Evolutionary conservation across 1,139 yeast species (phyloP), one percentile per base, ranked within the genome.

Genomic region (Tardiomyces blankii): DNA sequence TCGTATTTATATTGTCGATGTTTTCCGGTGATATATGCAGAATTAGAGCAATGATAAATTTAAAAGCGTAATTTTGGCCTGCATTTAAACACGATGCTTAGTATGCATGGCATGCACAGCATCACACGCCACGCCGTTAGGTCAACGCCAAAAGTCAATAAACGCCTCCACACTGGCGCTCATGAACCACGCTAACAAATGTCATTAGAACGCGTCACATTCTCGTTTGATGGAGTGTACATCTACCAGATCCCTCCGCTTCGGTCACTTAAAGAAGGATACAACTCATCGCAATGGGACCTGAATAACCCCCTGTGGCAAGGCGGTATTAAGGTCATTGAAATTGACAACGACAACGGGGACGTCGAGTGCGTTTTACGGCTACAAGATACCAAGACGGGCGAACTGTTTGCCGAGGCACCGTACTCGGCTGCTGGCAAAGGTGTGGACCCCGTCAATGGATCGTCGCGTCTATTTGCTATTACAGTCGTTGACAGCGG

Each of bases 211-310:
- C 32, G 32, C 32, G n/a, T 28, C 25, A 21, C 25, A 7, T 21
- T 21, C 7, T 21, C 25, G 25, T 21, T 21, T 7, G 25, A 21
- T 7, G 25, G 25, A 21, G 56, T 52, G 9, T 48, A 45, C 39
- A 51, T 64, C 18, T 62, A 59, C 46, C 57, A 52, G 45, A 61
- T 65, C 30, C 71, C 72, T 5, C 70, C 71, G 7, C 51, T 62
- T 25, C 52, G 48, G 44, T 46, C 57, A 14, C 25, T 45, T 12
- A 50, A 50, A 13, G 40, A 50, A 25, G 62, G 63, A n/a, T 56
- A 58, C 42, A 54, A 54, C 44, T 65, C 68, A 2, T 48, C 56
- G 2, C 58, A 57, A 7, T 67, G 72, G 72, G 60, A 62, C 39
- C 59, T 62, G 14, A 54, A 55, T 13, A 57, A 57, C n/a, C 62